Conservation (phyloP, 352 stramenopile genomes). For the Pythium sp. region DNA sequence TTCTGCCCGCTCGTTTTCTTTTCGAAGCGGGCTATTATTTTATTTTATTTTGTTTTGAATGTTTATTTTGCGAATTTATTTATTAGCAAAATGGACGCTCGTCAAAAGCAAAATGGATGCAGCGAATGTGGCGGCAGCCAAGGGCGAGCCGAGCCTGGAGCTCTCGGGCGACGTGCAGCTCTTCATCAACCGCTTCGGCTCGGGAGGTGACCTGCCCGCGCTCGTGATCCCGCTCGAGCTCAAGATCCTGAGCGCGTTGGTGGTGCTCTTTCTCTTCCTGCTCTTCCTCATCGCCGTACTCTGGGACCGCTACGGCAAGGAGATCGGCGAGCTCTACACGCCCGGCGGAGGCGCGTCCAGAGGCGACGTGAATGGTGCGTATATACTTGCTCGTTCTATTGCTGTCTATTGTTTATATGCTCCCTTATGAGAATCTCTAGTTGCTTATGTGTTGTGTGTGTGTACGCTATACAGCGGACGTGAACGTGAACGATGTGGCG, state of each 20-base stretch:
- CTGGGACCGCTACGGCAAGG: slow-evolving; percentile 84
- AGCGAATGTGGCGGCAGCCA: slow-evolving; percentile 11
- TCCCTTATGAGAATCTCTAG: neutral
- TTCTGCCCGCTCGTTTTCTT: no score
- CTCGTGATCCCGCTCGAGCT: slow-evolving; percentile 54
- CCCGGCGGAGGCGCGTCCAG: slow-evolving; percentile 25
- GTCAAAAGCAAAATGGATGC: no score
- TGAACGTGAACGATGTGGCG: slow-evolving; percentile 65
- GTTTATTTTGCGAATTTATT: no score
- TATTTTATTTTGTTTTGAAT: no score
- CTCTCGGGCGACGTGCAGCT: slow-evolving; percentile 28
- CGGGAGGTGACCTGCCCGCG: slow-evolving; percentile 23
- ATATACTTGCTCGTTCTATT: neutral
- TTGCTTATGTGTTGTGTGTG: neutral
- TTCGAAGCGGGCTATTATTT: no score
- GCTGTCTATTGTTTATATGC: slow-evolving; percentile 6
- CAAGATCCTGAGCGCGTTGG: slow-evolving; percentile 62
- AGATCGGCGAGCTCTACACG: slow-evolving; percentile 82
- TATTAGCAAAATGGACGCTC: no score
- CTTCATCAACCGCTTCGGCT: slow-evolving; percentile 14
- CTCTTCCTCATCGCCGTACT: slow-evolving; percentile 77
- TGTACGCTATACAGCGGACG: slow-evolving; percentile 23
- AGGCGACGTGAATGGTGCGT: slow-evolving; percentile 25
- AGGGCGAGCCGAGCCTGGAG: slow-evolving; percentile 18
- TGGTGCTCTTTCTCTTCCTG: slow-evolving; percentile 75